Conservation (phyloP, 805 yeast genomes). For the Saccharomycopsis guyanensis region DNA sequence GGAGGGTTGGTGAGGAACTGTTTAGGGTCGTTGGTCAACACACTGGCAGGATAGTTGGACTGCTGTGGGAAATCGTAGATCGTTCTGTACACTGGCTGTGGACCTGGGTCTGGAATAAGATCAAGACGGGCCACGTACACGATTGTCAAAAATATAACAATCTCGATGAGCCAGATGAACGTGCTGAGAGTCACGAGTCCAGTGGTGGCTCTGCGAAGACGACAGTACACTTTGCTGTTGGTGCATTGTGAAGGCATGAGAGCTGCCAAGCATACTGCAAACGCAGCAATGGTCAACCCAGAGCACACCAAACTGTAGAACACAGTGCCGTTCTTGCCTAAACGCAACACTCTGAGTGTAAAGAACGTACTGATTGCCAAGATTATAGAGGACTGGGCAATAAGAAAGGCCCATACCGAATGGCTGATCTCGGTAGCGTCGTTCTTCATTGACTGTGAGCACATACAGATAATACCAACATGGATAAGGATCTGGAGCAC, state of each 20-base stretch:
- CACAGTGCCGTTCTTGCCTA: slow-evolving; percentile 14
- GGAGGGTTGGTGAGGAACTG: slow-evolving; percentile 10
- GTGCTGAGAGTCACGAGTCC: slow-evolving; percentile 19
- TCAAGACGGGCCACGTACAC: slow-evolving; percentile 17
- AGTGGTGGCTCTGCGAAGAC: slow-evolving; percentile 17
- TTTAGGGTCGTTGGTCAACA: neutral
- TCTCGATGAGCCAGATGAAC: slow-evolving; percentile 20
- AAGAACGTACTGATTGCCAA: slow-evolving; percentile 16
- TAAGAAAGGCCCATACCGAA: slow-evolving; percentile 18
- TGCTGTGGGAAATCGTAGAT: neutral
- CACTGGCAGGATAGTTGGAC: neutral
- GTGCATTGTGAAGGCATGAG: slow-evolving; percentile 14
- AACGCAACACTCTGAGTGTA: slow-evolving; percentile 12
- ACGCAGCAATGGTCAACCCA: slow-evolving; percentile 17
- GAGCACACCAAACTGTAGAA: slow-evolving; percentile 14
- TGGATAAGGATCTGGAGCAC: slow-evolving; percentile 17
- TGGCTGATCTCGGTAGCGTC: slow-evolving; percentile 13
- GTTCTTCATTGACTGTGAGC: slow-evolving; percentile 11
- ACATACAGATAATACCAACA: slow-evolving; percentile 12
- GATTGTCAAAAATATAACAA: slow-evolving; percentile 18
- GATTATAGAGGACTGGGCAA: slow-evolving; percentile 19
- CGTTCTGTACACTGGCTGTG: neutral
- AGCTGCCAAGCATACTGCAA: slow-evolving; percentile 18
- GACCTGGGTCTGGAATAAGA: slow-evolving; percentile 15
- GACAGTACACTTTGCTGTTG: slow-evolving; percentile 12